Percentiles rank a stretch among this genome's conserved stretches.
Conservation (phyloP, 495 filamentous ascomycete species). For the Sabuloglossum arenarium region DNA sequence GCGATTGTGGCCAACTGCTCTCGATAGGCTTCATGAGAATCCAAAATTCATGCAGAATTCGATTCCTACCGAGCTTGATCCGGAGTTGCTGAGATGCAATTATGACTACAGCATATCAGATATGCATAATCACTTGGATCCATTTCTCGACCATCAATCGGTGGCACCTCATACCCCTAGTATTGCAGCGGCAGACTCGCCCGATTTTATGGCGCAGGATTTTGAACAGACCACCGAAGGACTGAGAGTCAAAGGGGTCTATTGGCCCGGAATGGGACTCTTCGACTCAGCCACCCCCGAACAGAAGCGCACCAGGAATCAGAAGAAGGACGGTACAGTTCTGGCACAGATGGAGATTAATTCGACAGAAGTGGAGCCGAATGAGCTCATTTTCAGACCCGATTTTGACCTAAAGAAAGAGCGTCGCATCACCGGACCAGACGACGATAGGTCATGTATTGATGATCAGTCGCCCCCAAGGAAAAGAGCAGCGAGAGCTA, state of each 20-base stretch:
- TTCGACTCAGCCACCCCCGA: slow-evolving; percentile 69
- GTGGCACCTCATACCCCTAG: background rate
- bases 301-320: slow-evolving; percentile 64
- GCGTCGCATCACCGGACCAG: slow-evolving; percentile 30
- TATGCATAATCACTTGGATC: background rate
- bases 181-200: background rate
- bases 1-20: background rate
- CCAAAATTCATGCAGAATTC: background rate
- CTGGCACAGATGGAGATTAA: slow-evolving; percentile 47
- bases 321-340: slow-evolving; percentile 58
- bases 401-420: slow-evolving; percentile 32
- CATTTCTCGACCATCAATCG: background rate
- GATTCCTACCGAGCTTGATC: background rate
- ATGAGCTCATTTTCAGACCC: slow-evolving; percentile 43
- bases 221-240: slow-evolving; percentile 1
- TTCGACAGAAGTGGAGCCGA: slow-evolving; percentile 44
- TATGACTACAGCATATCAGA: background rate
- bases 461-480: background rate
- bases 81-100: background rate
- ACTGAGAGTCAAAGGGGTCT: slow-evolving; percentile 35
- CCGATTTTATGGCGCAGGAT: background rate
- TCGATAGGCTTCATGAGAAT: background rate
- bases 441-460: slow-evolving; percentile 4
- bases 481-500: background rate
- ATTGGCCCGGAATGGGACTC: slow-evolving; percentile 70